Evolutionary conservation across 495 filamentous ascomycete genomes (phyloP), one percentile per base, ranked within the genome.

Genomic region (Trichoderma erinaceum): DNA sequence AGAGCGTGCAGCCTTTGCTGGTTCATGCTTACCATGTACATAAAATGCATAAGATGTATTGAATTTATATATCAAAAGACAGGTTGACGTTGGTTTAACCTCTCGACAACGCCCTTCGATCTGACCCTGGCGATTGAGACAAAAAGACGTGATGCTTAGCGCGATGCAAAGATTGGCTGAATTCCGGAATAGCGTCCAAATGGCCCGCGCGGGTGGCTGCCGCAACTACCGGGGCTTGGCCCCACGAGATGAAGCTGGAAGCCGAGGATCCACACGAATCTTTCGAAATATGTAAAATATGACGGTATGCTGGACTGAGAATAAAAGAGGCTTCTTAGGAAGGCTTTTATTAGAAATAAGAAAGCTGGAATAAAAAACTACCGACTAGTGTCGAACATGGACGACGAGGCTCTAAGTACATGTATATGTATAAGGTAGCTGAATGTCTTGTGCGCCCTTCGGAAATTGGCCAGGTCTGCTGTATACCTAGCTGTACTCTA

Each of bases 81-180:
- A n/a, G 56, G 32, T 2, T 61, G 25, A 61, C 8, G 25, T 61
- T 32, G 25, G 1, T 61, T 32, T 61, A 61, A 32, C 23, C 27
- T 32, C 5, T 13, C 15, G 23, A 61, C 11, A 21, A 61, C 56
- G 56, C 56, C 56, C 25, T 18, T 61, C n/a, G 56, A 10, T 61
- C 56, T 29, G 56, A 56, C 50, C 50, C 56, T 61, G 56, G 56
- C 10, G 25, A 32, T 61, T 11, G 16, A 56, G 21, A 16, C n/a
- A 25, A 56, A 56, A 21, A 23, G 50, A 18, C 56, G n/a, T 52
- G 56, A 61, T 3, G 23, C 11, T 32, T 61, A 61, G 56, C 56
- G 56, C 56, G 56, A 61, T 27, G 56, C 56, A 61, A 16, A 27
- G 15, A 29, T 29, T 61, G 56, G 56, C 56, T 6, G n/a, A n/a